Percentiles rank a stretch among this genome's conserved stretches.
phyloP scores from a whole-genome alignment of 495 filamentous ascomycete genomes.

The Hypoxylon cercidicola region DNA sequence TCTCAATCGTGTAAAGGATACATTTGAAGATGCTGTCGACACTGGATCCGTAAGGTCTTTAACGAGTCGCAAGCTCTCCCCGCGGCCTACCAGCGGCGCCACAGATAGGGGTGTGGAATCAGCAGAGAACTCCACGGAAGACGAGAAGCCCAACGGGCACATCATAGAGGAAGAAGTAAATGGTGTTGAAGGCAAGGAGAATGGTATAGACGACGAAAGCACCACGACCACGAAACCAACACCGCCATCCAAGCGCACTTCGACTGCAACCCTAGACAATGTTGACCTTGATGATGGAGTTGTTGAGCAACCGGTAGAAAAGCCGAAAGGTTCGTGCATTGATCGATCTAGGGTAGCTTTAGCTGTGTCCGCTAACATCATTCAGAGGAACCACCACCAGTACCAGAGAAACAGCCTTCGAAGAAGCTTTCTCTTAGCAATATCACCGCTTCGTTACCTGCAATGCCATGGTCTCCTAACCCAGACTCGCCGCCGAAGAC shows the following conservation, averaged over 20 bases:
- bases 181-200: slow-evolving; percentile 41
- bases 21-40: slow-evolving; percentile 81
- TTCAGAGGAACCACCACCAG: slow-evolving; percentile 27
- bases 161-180: slow-evolving; percentile 38
- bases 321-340: slow-evolving; percentile 40
- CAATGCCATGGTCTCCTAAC: slow-evolving; percentile 64
- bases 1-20: slow-evolving; percentile 63
- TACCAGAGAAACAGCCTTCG: slow-evolving; percentile 42
- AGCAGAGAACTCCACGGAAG: slow-evolving; percentile 35
- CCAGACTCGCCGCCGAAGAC: slow-evolving; percentile 51
- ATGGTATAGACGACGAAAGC: slow-evolving; percentile 35
- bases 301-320: slow-evolving; percentile 50
- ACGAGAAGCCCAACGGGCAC: slow-evolving; percentile 43
- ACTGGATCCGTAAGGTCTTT: slow-evolving; percentile 59
- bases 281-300: slow-evolving; percentile 71
- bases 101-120: slow-evolving; percentile 22
- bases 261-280: slow-evolving; percentile 73
- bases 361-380: slow-evolving; percentile 3
- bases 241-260: slow-evolving; percentile 70
- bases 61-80: slow-evolving; percentile 62
- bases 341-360: neutral
- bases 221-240: slow-evolving; percentile 55
- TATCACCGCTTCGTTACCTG: slow-evolving; percentile 58
- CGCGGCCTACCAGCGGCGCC: slow-evolving; percentile 36
- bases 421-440: slow-evolving; percentile 60